These are phyloP conservation scores for Skeletonema grethae DNA, from an alignment of 108 stramenopile species.

Conservation along the genomic window DNA sequence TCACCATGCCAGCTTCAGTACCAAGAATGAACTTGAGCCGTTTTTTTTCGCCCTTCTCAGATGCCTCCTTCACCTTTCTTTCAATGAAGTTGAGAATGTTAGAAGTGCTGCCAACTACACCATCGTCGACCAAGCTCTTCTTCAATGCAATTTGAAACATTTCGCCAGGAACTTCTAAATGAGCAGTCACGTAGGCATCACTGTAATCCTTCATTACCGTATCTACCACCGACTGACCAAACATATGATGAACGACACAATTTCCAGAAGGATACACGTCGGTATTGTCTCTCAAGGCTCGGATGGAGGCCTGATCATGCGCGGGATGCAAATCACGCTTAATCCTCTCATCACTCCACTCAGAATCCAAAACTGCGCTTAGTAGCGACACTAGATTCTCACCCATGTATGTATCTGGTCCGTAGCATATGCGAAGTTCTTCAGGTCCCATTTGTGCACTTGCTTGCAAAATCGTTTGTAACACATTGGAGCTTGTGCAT, in stretches of 20 bases:
- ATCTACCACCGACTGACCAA: conserved; percentile 77
- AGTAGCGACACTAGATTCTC: conserved; percentile 84
- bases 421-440: conserved; percentile 76
- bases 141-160: conserved; percentile 96
- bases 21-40: conserved; percentile 88
- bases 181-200: conserved; percentile 91
- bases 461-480: conserved; percentile 91
- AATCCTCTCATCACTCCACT: conserved; percentile 77
- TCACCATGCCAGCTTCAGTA: conserved; percentile 95
- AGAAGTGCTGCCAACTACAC: conserved; percentile 92
- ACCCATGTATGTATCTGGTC: conserved; percentile 98
- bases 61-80: conserved; percentile 78
- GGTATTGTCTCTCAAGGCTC: conserved; percentile 60
- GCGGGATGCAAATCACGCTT: conserved; percentile 62
- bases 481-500: conserved; percentile 91
- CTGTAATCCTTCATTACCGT: conserved; percentile 68
- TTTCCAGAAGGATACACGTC: conserved; percentile 86
- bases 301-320: conserved; percentile 61
- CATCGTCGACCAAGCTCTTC: conserved; percentile 71
- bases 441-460: conserved; percentile 74
- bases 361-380: conserved; percentile 40
- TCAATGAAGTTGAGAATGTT: conserved; percentile 93
- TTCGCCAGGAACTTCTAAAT: conserved; percentile 97
- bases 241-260: conserved; percentile 97
- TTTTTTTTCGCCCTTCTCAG: conserved; percentile 19